Evolutionary conservation across 1,284 basidiomycete genomes (phyloP).

Genomic region (Moesziomyces globuligerus): DNA sequence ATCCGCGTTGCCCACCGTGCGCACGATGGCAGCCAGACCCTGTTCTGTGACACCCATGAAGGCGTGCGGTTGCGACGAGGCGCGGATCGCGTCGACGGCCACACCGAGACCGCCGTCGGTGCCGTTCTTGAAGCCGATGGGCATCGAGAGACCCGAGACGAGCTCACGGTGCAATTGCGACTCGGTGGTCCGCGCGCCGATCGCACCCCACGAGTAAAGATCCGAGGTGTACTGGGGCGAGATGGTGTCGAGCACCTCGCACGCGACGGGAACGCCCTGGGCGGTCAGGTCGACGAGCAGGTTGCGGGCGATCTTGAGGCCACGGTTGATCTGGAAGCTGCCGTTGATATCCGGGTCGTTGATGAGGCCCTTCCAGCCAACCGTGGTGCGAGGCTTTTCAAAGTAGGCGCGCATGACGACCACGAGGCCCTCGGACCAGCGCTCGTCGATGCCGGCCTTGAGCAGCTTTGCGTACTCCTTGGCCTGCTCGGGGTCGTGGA

Average conservation of each 20-base stretch:
- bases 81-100: conserved; percentile 66
- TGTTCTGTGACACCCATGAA: conserved; percentile 67
- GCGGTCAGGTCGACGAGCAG: conserved; percentile 89
- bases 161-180: conserved; percentile 70
- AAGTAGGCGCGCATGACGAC: conserved; percentile 98
- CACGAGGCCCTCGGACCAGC: conserved; percentile 75
- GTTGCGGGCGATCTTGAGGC: conserved; percentile 78
- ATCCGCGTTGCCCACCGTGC: conserved; percentile 82
- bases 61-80: conserved; percentile 61
- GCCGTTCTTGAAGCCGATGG: conserved; percentile 94
- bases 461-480: conserved; percentile 80
- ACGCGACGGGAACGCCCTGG: conserved; percentile 89
- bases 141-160: conserved; percentile 65
- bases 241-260: conserved; percentile 82
- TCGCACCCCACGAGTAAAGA: conserved; percentile 94
- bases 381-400: conserved; percentile 81
- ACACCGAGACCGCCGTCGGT: conserved; percentile 81
- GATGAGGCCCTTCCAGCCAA: conserved; percentile 77
- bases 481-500: conserved; percentile 88
- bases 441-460: conserved; percentile 65
- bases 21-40: conserved; percentile 89
- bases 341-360: conserved; percentile 87
- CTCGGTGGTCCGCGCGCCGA: conserved; percentile 90
- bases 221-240: conserved; percentile 73
- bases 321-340: conserved; percentile 96